A percentile compares a stretch with the other conserved stretches of the same genome.
phyloP scores from a whole-genome alignment of 148 eudicot species.

The Fagopyrum homotropicum region DNA sequence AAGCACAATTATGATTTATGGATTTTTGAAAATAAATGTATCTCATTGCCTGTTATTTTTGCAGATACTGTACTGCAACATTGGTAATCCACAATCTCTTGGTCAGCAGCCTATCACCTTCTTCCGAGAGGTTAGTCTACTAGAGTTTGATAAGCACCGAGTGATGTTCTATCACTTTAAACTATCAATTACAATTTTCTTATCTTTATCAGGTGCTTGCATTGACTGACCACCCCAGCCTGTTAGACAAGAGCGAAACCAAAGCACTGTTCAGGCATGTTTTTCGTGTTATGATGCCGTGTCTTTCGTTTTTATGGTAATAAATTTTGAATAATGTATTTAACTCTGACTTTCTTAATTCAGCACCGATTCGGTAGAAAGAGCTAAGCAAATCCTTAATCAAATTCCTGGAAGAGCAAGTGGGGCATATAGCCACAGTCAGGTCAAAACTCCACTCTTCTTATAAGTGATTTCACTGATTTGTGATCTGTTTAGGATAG shows the following conservation, averaged over 20 bases:
- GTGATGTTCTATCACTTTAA: neutral
- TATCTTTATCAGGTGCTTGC: constrained; percentile 15
- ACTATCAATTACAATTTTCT: neutral
- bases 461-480: neutral
- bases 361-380: constrained; percentile 62
- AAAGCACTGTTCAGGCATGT: constrained; percentile 71
- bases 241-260: constrained; percentile 81
- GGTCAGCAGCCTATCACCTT: constrained; percentile 88
- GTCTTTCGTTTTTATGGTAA: neutral
- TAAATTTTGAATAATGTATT: neutral
- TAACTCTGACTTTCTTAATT: neutral
- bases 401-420: constrained; percentile 94
- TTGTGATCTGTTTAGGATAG: neutral
- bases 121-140: constrained; percentile 69
- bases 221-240: constrained; percentile 74
- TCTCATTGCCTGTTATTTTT: constrained; percentile 7
- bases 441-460: constrained; percentile 33
- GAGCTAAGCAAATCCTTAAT: constrained; percentile 77
- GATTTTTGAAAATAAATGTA: neutral
- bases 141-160: neutral
- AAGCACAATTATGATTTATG: neutral
- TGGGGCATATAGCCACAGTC: constrained; percentile 97
- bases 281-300: neutral
- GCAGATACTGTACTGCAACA: constrained; percentile 89
- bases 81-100: constrained; percentile 95